A percentile compares a stretch with the other conserved stretches of the same genome.
Conservation (phyloP, 1,139 yeast genomes). For the Eremothecium gossypii region DNA sequence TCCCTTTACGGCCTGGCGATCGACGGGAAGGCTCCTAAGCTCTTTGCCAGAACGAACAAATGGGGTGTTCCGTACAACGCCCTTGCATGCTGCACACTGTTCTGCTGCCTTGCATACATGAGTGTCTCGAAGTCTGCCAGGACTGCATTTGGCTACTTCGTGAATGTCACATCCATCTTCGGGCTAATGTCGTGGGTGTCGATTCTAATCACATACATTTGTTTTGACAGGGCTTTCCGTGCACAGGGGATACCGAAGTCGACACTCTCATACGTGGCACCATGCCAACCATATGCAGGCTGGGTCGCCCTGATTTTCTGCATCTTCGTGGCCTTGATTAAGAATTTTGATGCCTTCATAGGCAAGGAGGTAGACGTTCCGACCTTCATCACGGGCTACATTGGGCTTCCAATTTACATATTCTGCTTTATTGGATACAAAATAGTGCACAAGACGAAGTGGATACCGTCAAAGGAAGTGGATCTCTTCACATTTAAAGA, state of each 20-base stretch:
- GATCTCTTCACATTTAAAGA: constrained; percentile 58
- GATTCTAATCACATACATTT: constrained; percentile 51
- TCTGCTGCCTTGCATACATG: constrained; percentile 55
- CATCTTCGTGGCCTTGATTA: constrained; percentile 49
- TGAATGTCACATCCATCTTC: constrained; percentile 61
- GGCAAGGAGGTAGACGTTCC: constrained; percentile 46
- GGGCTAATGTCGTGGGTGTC: constrained; percentile 66
- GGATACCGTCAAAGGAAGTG: constrained; percentile 46
- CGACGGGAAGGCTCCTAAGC: constrained; percentile 53
- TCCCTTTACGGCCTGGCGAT: constrained; percentile 54
- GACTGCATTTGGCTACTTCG: constrained; percentile 55
- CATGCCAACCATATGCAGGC: constrained; percentile 59
- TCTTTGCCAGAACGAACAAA: constrained; percentile 51
- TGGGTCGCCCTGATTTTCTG: constrained; percentile 50
- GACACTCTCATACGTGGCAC: constrained; percentile 49
- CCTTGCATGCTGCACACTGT: constrained; percentile 35
- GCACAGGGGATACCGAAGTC: constrained; percentile 49
- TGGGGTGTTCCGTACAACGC: constrained; percentile 57
- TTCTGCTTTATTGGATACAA: constrained; percentile 52
- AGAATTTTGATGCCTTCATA: constrained; percentile 67
- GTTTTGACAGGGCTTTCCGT: constrained; percentile 54
- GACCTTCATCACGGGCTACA: constrained; percentile 67
- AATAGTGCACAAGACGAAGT: constrained; percentile 42
- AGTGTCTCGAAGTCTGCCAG: constrained; percentile 47
- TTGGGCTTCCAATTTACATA: constrained; percentile 61